Percentiles rank a stretch among this genome's conserved stretches.
Conservation (phyloP, 2,329 filamentous ascomycete species). For the Trichoderma atroviride region DNA sequence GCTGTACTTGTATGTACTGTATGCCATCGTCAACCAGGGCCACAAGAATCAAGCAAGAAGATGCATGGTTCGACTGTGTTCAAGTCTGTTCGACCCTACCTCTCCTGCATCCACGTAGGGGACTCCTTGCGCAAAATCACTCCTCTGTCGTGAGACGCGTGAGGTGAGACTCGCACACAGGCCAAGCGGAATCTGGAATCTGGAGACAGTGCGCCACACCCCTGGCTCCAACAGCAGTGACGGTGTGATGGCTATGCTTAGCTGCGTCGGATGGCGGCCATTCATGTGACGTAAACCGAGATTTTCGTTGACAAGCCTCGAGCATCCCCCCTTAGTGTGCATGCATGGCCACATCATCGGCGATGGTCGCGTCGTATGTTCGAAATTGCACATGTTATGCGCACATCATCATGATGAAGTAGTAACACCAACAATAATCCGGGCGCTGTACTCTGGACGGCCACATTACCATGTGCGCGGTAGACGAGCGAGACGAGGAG, state of each 20-base stretch:
- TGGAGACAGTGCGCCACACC: slow-evolving; percentile 15
- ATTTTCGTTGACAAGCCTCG: slow-evolving; percentile 12
- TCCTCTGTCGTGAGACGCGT: slow-evolving; percentile 1
- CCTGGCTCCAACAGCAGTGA: slow-evolving; percentile 5
- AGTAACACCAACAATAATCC: not conserved
- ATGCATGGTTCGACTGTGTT: not conserved
- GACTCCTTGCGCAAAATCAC: not conserved
- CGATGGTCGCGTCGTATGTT: slow-evolving; percentile 17
- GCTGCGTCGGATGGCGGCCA: slow-evolving; percentile 3
- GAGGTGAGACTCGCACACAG: slow-evolving; percentile 14
- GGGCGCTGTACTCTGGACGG: not conserved
- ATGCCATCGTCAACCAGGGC: not conserved
- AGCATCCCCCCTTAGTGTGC: slow-evolving; percentile 1
- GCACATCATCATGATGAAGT: slow-evolving; percentile 17
- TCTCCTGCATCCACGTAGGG: not conserved
- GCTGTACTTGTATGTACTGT: too few relatives aligned
- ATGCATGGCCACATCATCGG: slow-evolving; percentile 25
- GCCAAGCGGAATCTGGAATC: not conserved
- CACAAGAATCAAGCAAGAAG: not conserved
- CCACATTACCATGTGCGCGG: not conserved
- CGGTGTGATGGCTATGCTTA: slow-evolving; percentile 19
- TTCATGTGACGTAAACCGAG: slow-evolving; percentile 19
- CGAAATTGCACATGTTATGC: slow-evolving; percentile 21
- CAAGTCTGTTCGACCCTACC: not conserved
- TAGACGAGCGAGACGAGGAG: not conserved